Percentiles rank a stretch among this genome's conserved stretches.
Evolutionary conservation across 345 rosid species (phyloP).

Genomic region (Acer saccharum): DNA sequence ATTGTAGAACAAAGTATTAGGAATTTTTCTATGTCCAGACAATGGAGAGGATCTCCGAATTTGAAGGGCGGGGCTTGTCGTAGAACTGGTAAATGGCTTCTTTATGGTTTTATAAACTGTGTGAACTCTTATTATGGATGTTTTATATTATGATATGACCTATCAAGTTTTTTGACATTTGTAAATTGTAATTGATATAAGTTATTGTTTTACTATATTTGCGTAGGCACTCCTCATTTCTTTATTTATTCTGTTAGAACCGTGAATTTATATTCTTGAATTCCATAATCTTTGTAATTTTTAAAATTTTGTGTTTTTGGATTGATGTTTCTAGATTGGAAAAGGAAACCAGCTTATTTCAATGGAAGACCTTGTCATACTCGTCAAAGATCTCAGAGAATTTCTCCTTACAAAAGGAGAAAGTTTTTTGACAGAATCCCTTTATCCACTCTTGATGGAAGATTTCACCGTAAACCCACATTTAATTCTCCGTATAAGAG

Average conservation of each 20-base stretch:
- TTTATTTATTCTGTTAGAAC: neutral
- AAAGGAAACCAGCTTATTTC: conserved; percentile 17
- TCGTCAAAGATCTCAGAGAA: conserved; percentile 36
- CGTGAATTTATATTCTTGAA: conserved; percentile 1
- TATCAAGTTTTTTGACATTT: neutral
- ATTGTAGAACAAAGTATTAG: conserved; percentile 17
- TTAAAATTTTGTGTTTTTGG: conserved; percentile 10
- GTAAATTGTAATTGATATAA: neutral
- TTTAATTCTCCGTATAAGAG: conserved; percentile 25
- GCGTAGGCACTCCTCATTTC: neutral
- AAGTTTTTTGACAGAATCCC: conserved; percentile 31
- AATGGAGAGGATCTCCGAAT: conserved; percentile 27
- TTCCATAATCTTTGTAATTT: conserved; percentile 1
- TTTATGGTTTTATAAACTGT: conserved; percentile 8
- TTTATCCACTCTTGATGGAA: conserved; percentile 10
- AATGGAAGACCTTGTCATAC: conserved; percentile 19
- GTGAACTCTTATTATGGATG: conserved; percentile 11
- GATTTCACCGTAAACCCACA: conserved; percentile 11
- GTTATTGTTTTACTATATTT: no score
- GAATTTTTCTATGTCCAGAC: conserved; percentile 23
- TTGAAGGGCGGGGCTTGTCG: conserved; percentile 20
- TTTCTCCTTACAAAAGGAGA: conserved; percentile 40
- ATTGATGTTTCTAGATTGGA: conserved; percentile 34
- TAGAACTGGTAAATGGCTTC: conserved; percentile 26
- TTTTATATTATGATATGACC: conserved; percentile 9